Base-by-base conservation (phyloP, 768 basidiomycete species). In the Imleria badia region DNA sequence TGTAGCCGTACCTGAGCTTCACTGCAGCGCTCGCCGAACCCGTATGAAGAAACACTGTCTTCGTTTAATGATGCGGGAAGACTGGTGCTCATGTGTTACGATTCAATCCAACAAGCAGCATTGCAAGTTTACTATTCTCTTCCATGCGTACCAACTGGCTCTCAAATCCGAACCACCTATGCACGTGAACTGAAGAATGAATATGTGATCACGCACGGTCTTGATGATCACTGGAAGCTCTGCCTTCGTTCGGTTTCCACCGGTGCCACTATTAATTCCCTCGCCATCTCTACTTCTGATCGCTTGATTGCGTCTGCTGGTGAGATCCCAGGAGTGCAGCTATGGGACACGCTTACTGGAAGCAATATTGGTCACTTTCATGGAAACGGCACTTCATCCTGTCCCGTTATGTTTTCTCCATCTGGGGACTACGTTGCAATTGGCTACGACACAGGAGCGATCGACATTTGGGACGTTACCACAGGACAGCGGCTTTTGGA, bases 301-400 rank as follows among this genome's bases (percentile, higher is more conserved):
- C 48, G 48, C 11, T 38, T 56, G 35, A 58, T 62, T 26, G 63
- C 62, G 9, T 59, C 63, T 7, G 60, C 56, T 29, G 56, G 56
- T 38, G 54, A 42, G 15, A 29, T 23, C 12, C 88, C 91, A 60
- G 60, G 60, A 36, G 60, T 65, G 33, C 60, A 62, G 22, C n/a
- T 65, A 20, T 65, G 63, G 63, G 61, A 63, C 33, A 29, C 22
- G 30, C 42, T 60, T 31, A 63, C 52, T 20, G 62, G 61, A 3
- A 54, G 14, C 1, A 63, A 56, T 30, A 42, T 39, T 20, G 62
- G 62, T 29, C 54, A 63, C 31, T 48, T 63, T 43, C 23, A 10
- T 20, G 50, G 49, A 5, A 14, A 40, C 19, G 54, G 50, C 1
- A 26, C 39, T 30, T 53, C 61, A 41, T 49, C 51, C 5, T 63